A percentile compares a stretch with the other conserved stretches of the same genome.
These are phyloP conservation scores for Leucocoprinus birnbaumii DNA, from an alignment of 768 basidiomycete genomes.

Conservation along the genomic window DNA sequence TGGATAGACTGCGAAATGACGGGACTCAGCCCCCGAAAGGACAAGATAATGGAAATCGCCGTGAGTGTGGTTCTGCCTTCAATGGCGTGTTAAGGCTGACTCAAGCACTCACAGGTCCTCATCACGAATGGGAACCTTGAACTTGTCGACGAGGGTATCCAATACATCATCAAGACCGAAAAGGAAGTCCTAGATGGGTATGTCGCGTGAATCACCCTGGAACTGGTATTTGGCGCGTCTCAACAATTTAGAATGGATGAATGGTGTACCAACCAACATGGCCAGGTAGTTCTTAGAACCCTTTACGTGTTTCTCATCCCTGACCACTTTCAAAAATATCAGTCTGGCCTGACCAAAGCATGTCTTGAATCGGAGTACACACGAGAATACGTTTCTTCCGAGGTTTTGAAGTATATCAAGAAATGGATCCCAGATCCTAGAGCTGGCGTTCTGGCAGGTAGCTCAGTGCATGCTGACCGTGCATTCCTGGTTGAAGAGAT, in stretches of 20 bases:
- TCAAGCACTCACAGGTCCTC: constrained; percentile 50
- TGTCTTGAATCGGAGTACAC: constrained; percentile 73
- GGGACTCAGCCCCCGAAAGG: constrained; percentile 61
- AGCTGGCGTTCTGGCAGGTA: constrained; percentile 78
- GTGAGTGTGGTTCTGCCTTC: constrained; percentile 31
- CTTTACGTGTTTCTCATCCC: neutral
- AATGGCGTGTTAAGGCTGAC: neutral
- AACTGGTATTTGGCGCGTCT: neutral
- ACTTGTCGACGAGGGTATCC: constrained; percentile 75
- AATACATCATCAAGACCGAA: constrained; percentile 72
- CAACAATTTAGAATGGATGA: constrained; percentile 64
- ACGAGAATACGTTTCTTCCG: constrained; percentile 52
- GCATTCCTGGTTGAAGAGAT: constrained; percentile 73
- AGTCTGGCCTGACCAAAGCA: constrained; percentile 82
- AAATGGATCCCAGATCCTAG: constrained; percentile 73
- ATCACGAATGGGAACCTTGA: constrained; percentile 87
- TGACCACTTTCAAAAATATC: constrained; percentile 3
- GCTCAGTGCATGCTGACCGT: constrained; percentile 81
- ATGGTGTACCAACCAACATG: constrained; percentile 87
- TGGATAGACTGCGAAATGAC: constrained; percentile 93
- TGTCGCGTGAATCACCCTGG: constrained; percentile 17
- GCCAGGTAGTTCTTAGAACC: constrained; percentile 41
- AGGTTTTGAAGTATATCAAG: constrained; percentile 76
- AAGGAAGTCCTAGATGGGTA: constrained; percentile 69
- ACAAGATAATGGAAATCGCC: constrained; percentile 80